A percentile compares a stretch with the other conserved stretches of the same genome.
These are phyloP conservation scores for Coniochaeta hoffmannii DNA, from an alignment of 2,329 filamentous ascomycete species.

Conservation along the genomic window DNA sequence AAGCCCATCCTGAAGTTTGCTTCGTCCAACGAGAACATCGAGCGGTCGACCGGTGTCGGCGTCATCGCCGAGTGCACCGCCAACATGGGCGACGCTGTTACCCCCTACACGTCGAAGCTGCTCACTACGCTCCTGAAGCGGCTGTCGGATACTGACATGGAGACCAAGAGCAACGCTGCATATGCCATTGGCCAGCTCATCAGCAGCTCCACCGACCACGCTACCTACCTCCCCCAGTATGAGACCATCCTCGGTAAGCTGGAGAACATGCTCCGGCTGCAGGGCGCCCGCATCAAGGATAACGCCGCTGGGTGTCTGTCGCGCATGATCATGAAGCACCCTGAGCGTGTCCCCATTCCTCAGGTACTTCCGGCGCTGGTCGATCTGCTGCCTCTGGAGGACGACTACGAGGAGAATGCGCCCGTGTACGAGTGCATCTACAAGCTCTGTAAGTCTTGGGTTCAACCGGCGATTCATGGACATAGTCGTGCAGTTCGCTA, in stretches of 20 bases:
- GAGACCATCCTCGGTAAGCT: constrained; percentile 74
- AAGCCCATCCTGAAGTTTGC: constrained; percentile 85
- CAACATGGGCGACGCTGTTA: constrained; percentile 74
- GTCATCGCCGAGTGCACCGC: constrained; percentile 86
- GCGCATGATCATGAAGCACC: constrained; percentile 85
- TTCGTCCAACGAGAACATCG: constrained; percentile 75
- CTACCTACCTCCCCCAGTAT: constrained; percentile 68
- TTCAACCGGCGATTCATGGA: not conserved
- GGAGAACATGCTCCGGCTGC: constrained; percentile 72
- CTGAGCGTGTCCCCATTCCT: constrained; percentile 70
- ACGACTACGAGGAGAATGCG: constrained; percentile 95
- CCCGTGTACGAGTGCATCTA: constrained; percentile 88
- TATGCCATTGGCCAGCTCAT: constrained; percentile 85
- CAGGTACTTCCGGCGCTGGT: constrained; percentile 79
- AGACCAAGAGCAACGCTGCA: constrained; percentile 91
- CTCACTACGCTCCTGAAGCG: constrained; percentile 79
- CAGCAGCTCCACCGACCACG: constrained; percentile 67
- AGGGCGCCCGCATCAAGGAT: constrained; percentile 77
- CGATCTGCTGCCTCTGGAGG: constrained; percentile 74
- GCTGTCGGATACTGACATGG: constrained; percentile 78
- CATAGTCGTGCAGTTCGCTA: not conserved
- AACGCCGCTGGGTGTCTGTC: constrained; percentile 88
- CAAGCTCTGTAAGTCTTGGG: constrained; percentile 71
- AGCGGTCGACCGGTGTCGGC: constrained; percentile 84
- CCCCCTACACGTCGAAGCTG: constrained; percentile 69